Base-by-base conservation (phyloP, 371 early-diverging fungal species). In the Umbelopsis sp. region DNA sequence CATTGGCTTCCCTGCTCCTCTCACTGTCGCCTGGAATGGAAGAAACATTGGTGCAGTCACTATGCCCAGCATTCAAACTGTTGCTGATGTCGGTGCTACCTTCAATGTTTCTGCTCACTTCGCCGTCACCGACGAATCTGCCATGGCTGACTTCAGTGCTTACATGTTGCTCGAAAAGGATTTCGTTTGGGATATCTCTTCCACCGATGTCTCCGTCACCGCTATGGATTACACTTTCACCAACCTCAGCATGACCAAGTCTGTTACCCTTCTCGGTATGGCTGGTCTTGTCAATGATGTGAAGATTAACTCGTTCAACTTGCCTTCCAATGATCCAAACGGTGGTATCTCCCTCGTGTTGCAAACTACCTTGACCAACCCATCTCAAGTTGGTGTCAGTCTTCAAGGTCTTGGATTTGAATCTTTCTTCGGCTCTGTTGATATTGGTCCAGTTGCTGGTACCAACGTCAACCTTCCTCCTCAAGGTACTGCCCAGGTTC, bases 161-260 rank as follows among this genome's bases (percentile, higher is more conserved):
- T 84, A 76, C 70, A 74, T 89, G 84, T 82, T 89, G 71, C 84
- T 86, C 70, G 78, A 85, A 62, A 70, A 83, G 37, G 51, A 75
- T 24, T 89, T 89, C 66, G 67, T 77, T 3, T 89, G 89, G 89
- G 82, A 86, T 35, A 85, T 89, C n/a, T 70, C 69, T 10, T 76
- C 83, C 14, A 73, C 72, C 25, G 72, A 70, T 63, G 83, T 89
- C 35, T 76, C 80, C n/a, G 89, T 89, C 65, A 80, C 70, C 67
- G 87, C 87, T 48, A 80, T 89, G 22, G 84, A 86, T 12, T 85
- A 76, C 65, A 83, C 81, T 10, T 86, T 89, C 70, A 83, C 76
- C n/a, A 80, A 81, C 63, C 85, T 88, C 41, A 63, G 72, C 48
- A 81, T 88, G 83, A 73, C 77, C 69, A 86, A 86, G 76, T 77